Percentiles rank a stretch among this genome's conserved stretches.
These are phyloP conservation scores for apple (Malus domestica) DNA, from an alignment of 306 rosid genomes.

Conservation along the genomic window DNA sequence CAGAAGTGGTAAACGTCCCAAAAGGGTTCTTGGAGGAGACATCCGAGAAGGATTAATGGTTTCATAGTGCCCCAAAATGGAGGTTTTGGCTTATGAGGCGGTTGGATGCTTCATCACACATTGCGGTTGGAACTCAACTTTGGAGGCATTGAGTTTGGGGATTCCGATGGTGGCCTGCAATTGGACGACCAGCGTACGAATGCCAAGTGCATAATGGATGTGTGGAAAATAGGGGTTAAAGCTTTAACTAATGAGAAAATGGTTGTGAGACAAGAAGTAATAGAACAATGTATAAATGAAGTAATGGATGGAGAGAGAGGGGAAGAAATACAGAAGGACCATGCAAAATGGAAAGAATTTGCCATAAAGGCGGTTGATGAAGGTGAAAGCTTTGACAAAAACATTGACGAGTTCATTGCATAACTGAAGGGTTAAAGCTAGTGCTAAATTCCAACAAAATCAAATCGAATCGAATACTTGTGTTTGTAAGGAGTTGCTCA, in stretches of 20 bases:
- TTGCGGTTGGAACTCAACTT: conserved; percentile 7
- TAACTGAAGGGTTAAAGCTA: not conserved
- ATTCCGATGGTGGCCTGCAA: not conserved
- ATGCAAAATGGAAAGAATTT: not conserved
- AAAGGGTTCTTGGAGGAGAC: too few relatives aligned
- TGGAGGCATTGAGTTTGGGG: conserved; percentile 5
- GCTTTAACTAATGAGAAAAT: conserved; percentile 1
- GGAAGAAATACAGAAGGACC: not conserved
- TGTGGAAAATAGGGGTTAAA: conserved; percentile 1
- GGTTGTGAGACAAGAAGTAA: not conserved
- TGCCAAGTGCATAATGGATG: conserved; percentile 7
- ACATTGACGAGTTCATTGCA: conserved; percentile 3
- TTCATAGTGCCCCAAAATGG: conserved; percentile 4
- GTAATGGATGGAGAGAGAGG: conserved; percentile 1
- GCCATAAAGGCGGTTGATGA: not conserved
- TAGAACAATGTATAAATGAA: not conserved
- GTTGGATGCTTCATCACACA: conserved; percentile 7
- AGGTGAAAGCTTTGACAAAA: not conserved
- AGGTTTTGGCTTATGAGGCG: conserved; percentile 6
- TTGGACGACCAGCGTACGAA: not conserved
- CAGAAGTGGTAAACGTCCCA: too few relatives aligned
- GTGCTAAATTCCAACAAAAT: not conserved
- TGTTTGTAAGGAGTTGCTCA: too few relatives aligned
- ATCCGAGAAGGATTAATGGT: not conserved
- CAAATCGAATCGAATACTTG: not conserved